Conservation (phyloP, 2,329 filamentous ascomycete genomes). For the Rhinocladiella mackenziei region DNA sequence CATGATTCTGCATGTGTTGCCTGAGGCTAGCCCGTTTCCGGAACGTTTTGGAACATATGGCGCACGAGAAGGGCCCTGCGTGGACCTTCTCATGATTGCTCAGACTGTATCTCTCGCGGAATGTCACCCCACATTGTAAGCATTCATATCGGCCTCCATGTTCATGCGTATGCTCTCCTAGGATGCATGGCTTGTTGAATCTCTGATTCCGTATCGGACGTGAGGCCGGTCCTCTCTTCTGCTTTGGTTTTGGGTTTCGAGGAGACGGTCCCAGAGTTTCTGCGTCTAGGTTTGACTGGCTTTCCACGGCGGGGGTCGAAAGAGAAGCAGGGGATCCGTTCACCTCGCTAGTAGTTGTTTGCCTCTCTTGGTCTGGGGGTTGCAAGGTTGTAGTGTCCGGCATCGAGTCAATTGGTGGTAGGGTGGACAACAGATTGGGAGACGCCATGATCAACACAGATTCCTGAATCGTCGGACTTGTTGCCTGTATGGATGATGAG, state of each 20-base stretch:
- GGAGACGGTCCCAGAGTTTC: neutral
- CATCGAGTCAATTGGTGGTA: too few species aligned
- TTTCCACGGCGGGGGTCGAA: neutral
- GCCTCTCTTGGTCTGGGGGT: too few species aligned
- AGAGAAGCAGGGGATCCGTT: too few species aligned
- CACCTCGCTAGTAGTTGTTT: too few species aligned
- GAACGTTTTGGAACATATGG: conserved; percentile 9
- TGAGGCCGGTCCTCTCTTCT: neutral
- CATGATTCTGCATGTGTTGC: conserved; percentile 13
- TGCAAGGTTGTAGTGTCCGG: too few species aligned
- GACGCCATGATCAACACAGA: too few species aligned
- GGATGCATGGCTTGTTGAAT: conserved; percentile 1
- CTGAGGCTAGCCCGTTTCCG: conserved; percentile 6
- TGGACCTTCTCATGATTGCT: too few species aligned
- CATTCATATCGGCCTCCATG: conserved; percentile 6
- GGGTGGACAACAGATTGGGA: too few species aligned
- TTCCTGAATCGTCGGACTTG: too few species aligned
- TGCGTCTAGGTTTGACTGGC: neutral
- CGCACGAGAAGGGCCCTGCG: conserved; percentile 8
- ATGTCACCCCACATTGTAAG: too few species aligned
- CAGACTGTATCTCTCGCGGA: too few species aligned
- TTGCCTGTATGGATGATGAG: too few species aligned
- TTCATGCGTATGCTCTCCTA: conserved; percentile 6
- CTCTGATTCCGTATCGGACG: neutral
- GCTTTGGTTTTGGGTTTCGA: neutral